Evolutionary conservation across 2,329 filamentous ascomycete species (phyloP).

Genomic region (Phaeosphaeriaceae sp.): DNA sequence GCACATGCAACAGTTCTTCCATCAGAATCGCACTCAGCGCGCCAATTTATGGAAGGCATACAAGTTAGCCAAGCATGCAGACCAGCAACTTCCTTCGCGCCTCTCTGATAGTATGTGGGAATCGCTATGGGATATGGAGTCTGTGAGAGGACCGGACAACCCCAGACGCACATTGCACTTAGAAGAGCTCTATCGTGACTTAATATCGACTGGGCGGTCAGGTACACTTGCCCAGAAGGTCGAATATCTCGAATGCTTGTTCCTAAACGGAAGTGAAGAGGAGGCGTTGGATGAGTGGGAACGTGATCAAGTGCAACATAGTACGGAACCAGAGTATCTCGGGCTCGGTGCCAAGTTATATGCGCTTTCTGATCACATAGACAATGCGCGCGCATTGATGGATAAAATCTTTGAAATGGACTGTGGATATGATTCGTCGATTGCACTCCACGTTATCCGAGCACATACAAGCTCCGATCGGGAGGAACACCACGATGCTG

Average conservation of each 20-base stretch:
- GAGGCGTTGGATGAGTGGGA: constrained; percentile 44
- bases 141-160: constrained; percentile 14
- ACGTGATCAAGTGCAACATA: constrained; percentile 22
- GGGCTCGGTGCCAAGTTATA: constrained; percentile 71
- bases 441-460: constrained; percentile 72
- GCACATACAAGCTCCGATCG: constrained; percentile 64
- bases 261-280: constrained; percentile 26
- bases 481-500: constrained; percentile 55
- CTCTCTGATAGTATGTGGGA: constrained; percentile 43
- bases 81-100: constrained; percentile 19
- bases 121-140: constrained; percentile 40
- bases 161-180: constrained; percentile 25
- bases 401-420: constrained; percentile 58
- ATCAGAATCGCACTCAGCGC: constrained; percentile 4
- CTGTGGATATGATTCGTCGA: constrained; percentile 59
- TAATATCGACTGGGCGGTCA: constrained; percentile 22
- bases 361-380: constrained; percentile 63
- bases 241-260: constrained; percentile 35
- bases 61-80: constrained; percentile 21
- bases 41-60: constrained; percentile 42
- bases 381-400: constrained; percentile 64
- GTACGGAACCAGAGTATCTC: constrained; percentile 53
- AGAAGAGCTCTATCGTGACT: constrained; percentile 36
- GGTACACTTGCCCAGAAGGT: constrained; percentile 28
- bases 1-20: constrained; percentile 14